Evolutionary conservation across 2,329 filamentous ascomycete genomes (phyloP).

Genomic region (Talaromyces islandicus): DNA sequence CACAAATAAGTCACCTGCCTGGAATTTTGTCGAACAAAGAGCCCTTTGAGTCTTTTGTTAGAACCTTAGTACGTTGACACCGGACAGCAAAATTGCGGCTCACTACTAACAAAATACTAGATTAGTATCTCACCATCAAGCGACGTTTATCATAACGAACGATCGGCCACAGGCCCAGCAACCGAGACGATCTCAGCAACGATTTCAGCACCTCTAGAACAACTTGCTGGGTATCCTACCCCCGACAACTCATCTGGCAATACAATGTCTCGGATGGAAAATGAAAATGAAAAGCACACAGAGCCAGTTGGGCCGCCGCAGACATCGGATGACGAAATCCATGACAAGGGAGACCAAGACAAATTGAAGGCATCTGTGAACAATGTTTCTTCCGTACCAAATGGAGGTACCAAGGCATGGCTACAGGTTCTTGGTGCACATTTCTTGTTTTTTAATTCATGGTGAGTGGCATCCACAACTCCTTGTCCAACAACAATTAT

Average conservation of each 20-base stretch:
- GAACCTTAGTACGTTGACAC: background rate
- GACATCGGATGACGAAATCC: background rate
- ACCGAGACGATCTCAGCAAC: background rate
- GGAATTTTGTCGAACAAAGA: background rate
- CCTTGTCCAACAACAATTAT: background rate
- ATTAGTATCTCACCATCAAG: background rate
- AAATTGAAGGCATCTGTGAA: background rate
- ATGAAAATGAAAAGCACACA: background rate
- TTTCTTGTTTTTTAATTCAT: constrained; percentile 1
- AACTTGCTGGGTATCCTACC: background rate
- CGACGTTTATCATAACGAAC: background rate
- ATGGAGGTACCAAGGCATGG: constrained; percentile 22
- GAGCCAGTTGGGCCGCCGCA: background rate
- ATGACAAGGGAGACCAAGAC: background rate
- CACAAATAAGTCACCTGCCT: background rate
- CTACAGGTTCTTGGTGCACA: constrained; percentile 2
- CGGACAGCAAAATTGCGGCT: background rate
- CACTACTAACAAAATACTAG: background rate
- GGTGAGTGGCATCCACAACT: background rate
- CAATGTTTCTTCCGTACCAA: constrained; percentile 7
- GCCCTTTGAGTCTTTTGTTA: background rate
- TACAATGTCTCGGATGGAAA: background rate
- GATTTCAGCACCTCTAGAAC: background rate
- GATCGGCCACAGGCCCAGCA: background rate
- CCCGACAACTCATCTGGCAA: background rate